These are phyloP conservation scores for Phytophthora pluvialis DNA, from an alignment of 352 stramenopile genomes.

Conservation along the genomic window DNA sequence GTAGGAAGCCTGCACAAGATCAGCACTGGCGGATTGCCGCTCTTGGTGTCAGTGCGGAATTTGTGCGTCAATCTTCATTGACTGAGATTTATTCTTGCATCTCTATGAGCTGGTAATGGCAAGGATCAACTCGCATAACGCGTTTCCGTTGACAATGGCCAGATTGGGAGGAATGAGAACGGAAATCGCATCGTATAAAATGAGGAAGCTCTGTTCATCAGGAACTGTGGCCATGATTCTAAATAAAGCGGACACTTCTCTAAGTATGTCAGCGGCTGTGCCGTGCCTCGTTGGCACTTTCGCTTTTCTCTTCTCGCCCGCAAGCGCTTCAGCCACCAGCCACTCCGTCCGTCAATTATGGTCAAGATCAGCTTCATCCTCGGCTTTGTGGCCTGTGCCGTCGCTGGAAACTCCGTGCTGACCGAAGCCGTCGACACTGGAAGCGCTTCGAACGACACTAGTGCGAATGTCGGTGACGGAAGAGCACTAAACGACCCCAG, in stretches of 20 bases:
- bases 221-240: neutral
- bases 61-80: no score
- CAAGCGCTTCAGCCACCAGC: neutral
- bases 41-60: no score
- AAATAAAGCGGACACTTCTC: neutral
- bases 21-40: no score
- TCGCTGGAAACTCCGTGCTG: conserved; percentile 1
- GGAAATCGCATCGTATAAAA: neutral
- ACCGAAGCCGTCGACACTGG: neutral
- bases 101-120: no score
- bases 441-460: conserved; percentile 8
- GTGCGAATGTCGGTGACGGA: neutral
- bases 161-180: neutral
- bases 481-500: neutral
- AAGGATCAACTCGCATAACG: no score
- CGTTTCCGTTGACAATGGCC: no score
- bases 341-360: conserved; percentile 5
- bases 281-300: conserved; percentile 12
- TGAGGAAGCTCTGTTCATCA: neutral
- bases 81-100: no score
- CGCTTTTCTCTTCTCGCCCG: conserved; percentile 1
- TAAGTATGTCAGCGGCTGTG: neutral
- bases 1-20: no score
- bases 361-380: conserved; percentile 33
- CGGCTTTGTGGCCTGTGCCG: neutral